These are phyloP conservation scores for Carex kokanica DNA, from an alignment of 176 grass and related monocot genomes.

Conservation along the genomic window DNA sequence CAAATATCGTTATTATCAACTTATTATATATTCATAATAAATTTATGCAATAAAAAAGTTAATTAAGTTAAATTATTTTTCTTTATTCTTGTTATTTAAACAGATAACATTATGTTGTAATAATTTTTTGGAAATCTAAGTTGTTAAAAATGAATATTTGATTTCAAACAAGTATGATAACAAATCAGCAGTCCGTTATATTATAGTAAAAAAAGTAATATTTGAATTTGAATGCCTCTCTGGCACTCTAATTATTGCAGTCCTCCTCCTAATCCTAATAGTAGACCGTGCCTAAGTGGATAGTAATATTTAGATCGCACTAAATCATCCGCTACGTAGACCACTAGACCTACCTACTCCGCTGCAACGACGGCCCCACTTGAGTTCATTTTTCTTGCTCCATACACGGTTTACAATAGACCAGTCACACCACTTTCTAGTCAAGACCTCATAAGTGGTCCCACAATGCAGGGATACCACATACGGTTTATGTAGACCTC, in stretches of 20 bases:
- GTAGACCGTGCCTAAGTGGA: not conserved
- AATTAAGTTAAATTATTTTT: too few relatives aligned
- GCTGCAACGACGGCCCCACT: not conserved
- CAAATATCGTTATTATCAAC: too few relatives aligned
- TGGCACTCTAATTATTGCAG: not conserved
- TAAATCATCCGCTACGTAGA: not conserved
- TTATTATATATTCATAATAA: too few relatives aligned
- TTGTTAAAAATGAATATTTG: too few relatives aligned
- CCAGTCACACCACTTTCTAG: not conserved
- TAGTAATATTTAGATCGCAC: constrained; percentile 5
- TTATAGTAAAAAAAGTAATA: not conserved
- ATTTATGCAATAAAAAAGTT: too few relatives aligned
- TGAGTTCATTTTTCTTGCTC: not conserved
- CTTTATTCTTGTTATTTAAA: too few relatives aligned
- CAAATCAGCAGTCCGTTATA: not conserved
- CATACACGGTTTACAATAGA: not conserved
- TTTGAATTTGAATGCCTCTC: not conserved
- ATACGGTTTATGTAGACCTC: not conserved
- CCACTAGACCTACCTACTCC: not conserved
- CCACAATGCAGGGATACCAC: not conserved
- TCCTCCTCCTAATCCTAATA: not conserved
- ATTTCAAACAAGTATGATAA: not conserved
- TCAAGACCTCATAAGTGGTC: not conserved
- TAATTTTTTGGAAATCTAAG: too few relatives aligned
- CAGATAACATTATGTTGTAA: too few relatives aligned